Evolutionary conservation across 1,139 yeast genomes (phyloP), one percentile per base, ranked within the genome.

Genomic region (Suhomyces bokatorum): DNA sequence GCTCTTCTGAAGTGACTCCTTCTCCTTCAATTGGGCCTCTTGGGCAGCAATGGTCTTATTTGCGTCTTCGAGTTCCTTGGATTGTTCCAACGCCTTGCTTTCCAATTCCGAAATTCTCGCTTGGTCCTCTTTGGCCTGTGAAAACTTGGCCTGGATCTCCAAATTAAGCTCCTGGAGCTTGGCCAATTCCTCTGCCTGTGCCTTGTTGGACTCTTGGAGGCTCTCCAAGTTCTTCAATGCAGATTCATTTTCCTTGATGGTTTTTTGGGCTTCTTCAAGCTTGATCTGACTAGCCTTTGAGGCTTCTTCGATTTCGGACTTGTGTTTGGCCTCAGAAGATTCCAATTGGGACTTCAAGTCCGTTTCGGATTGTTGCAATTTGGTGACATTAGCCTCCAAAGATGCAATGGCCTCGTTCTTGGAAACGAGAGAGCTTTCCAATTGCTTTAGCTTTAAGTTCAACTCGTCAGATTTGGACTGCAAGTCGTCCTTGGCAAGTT

Each of bases 71-170:
- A 30, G 15, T 11, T 30, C 20, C 36, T 37, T 16, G 12, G 30
- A 10, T n/a, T 26, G 17, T 15, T 35, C 38, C 12, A 27, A n/a
- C 13, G 13, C 24, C 32, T 35, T 20, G 9, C 24, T 20, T 20
- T 20, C 24, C 28, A 13, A 30, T 8, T 30, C 32, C 17, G 13
- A 9, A 13, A 30, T 30, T 30, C 24, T 35, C 13, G 32, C 38
- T 27, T 26, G 12, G 28, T 8, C 36, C 29, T 20, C 9, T 20
- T 20, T 7, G 6, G 24, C 24, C 2, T 20, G 24, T 2, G 24
- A 5, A 7, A 34, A 14, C 17, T 34, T 34, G 12, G 28, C 36
- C 35, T 40, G 24, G 32, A 16, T 32, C 39, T 34, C 45, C 42
- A 22, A 14, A 15, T 32, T 15, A 17, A 35, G 14, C 27, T 27